Evolutionary conservation across 805 yeast species (phyloP).

Genomic region (Phaffomyces thermotolerans): DNA sequence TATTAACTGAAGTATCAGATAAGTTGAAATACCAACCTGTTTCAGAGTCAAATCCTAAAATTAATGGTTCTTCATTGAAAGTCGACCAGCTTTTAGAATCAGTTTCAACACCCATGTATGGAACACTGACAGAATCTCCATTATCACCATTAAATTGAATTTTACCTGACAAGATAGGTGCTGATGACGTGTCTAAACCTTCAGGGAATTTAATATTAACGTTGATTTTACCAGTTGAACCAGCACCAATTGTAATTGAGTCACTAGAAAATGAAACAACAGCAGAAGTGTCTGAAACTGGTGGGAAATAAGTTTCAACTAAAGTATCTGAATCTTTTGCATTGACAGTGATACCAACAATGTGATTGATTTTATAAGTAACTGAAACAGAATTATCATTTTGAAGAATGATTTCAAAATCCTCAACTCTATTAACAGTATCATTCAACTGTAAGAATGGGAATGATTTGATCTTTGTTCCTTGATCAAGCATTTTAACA

Average conservation of each 20-base stretch:
- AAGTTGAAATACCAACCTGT: constrained; percentile 1
- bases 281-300: background rate
- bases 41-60: constrained; percentile 1
- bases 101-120: constrained; percentile 13
- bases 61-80: constrained; percentile 2
- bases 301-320: constrained; percentile 8
- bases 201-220: constrained; percentile 7
- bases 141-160: constrained; percentile 9
- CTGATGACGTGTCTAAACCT: background rate
- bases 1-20: background rate
- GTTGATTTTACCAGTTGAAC: background rate
- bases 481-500: constrained; percentile 4
- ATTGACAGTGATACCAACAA: constrained; percentile 6
- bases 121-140: constrained; percentile 10
- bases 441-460: constrained; percentile 12
- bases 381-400: constrained; percentile 11
- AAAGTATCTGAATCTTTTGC: constrained; percentile 1
- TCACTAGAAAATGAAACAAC: constrained; percentile 4
- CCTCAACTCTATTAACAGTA: constrained; percentile 10
- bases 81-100: constrained; percentile 11
- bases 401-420: constrained; percentile 8
- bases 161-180: constrained; percentile 10
- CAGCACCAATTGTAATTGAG: constrained; percentile 7
- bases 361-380: constrained; percentile 7
- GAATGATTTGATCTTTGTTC: constrained; percentile 4